These are phyloP conservation scores for Leccinellum rugosiceps DNA, from an alignment of 768 basidiomycete genomes.

Conservation along the genomic window DNA sequence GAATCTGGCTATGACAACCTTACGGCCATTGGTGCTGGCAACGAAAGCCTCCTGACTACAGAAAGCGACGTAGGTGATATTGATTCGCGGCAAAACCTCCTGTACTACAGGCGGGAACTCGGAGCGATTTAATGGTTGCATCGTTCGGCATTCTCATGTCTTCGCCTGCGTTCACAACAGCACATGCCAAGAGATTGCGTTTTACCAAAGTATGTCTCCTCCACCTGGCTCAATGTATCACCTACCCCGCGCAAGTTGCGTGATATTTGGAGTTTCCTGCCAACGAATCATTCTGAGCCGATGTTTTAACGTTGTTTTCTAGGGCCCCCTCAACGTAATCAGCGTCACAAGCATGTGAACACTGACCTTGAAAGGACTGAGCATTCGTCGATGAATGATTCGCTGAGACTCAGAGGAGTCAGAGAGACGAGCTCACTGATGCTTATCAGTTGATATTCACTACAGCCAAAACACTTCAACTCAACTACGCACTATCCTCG, in stretches of 20 bases:
- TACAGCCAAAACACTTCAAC: slow-evolving; percentile 51
- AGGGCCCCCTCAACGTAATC: slow-evolving; percentile 71
- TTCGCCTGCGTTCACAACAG: slow-evolving; percentile 49
- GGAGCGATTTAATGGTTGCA: background rate
- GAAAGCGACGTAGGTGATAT: slow-evolving; percentile 47
- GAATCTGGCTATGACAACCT: slow-evolving; percentile 51
- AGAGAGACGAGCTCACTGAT: slow-evolving; percentile 50
- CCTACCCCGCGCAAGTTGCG: slow-evolving; percentile 37
- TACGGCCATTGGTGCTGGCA: slow-evolving; percentile 49
- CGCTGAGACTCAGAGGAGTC: slow-evolving; percentile 52
- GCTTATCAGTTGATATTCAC: slow-evolving; percentile 53
- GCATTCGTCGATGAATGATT: background rate
- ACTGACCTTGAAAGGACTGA: background rate
- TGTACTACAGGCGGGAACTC: slow-evolving; percentile 38
- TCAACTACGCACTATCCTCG: slow-evolving; percentile 49
- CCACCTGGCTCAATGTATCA: background rate
- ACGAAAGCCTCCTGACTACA: slow-evolving; percentile 46
- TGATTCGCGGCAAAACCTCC: slow-evolving; percentile 1
- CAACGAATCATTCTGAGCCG: slow-evolving; percentile 18
- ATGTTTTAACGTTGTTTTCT: slow-evolving; percentile 59
- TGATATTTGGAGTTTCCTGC: slow-evolving; percentile 38
- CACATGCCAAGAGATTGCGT: slow-evolving; percentile 39
- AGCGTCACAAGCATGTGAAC: slow-evolving; percentile 55
- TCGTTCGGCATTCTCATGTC: background rate
- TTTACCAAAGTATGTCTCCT: slow-evolving; percentile 45